Evolutionary conservation across 2,329 filamentous ascomycete species (phyloP), one percentile per base, ranked within the genome.

Genomic region (Hypoxylon sp.): DNA sequence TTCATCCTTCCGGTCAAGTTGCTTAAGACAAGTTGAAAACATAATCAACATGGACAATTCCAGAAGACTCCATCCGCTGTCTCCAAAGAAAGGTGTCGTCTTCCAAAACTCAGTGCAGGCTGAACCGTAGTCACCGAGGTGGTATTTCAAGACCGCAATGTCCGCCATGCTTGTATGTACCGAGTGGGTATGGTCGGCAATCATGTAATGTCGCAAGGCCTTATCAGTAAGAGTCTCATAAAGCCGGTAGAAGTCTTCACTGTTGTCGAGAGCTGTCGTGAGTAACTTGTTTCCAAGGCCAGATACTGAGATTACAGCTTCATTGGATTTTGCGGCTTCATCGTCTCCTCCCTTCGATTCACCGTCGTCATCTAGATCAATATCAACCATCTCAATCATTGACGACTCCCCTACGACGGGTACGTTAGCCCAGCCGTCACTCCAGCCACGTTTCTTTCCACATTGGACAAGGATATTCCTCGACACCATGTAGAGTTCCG

Each of bases 11-110:
- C 85, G 83, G 37, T 88, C 78, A 19, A 96, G 79, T 61, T 90
- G 81, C 59, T 89, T 87, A 19, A 99, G 78, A 68, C 92, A 97
- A 37, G 83, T 81, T 0, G 89, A 83, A 67, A 97, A 94, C 79
- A 97, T 88, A 58, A 90, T 83, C 4, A 97, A 79, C 81, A 96
- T 89, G 0, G 88, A 88, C 3, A 91, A 76, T 66, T 97, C 91
- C 8, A 96, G 77, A 1, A 87, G 75, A 43, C 81, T 84, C 92
- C 94, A 97, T 34, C 86, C 83, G 48, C 82, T 85, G 48, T 87
- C 84, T 0, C 87, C 88, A 62, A 94, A 96, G 55, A 90, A 89
- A 0, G 88, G 86, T 0, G 89, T 87, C 31, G 94, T 85, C 34
- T 86, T 81, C 63, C 88, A 82, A 63, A 99, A 94, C 64, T 89